Percentiles rank a stretch among this genome's conserved stretches.
Conservation (phyloP, 495 filamentous ascomycete genomes). For the Neurospora discreta region DNA sequence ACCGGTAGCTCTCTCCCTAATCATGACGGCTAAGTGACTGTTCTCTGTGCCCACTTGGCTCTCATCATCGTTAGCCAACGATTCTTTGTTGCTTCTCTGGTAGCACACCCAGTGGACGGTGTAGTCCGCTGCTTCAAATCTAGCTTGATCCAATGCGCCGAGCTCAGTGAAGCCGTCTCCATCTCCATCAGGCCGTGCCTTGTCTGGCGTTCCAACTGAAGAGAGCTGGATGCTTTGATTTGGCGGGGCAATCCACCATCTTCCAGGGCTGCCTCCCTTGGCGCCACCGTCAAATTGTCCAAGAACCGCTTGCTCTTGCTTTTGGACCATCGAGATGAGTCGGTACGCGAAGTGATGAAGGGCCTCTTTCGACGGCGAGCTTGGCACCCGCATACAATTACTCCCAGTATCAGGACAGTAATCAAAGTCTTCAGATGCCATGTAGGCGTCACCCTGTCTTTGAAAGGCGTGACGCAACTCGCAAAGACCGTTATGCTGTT, state of each 20-base stretch:
- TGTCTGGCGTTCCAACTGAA: neutral
- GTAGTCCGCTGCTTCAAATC: neutral
- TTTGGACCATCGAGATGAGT: neutral
- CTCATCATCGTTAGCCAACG: no score
- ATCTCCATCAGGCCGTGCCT: neutral
- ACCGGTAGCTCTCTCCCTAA: neutral
- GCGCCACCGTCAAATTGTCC: neutral
- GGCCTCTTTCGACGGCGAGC: neutral
- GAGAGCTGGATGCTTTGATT: neutral
- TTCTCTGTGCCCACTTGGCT: no score
- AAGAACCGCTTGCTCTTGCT: neutral
- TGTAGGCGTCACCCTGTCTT: neutral
- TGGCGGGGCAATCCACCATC: conserved; percentile 1
- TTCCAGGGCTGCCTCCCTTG: neutral
- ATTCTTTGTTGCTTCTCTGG: no score
- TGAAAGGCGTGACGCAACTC: neutral
- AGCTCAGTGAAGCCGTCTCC: neutral
- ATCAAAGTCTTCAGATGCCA: no score
- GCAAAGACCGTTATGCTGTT: neutral
- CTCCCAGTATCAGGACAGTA: no score
- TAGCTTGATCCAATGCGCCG: neutral
- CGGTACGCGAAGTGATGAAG: neutral
- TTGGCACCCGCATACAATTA: no score
- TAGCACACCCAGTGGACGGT: neutral
- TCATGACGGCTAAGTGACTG: neutral